Conservation (phyloP, 2,329 filamentous ascomycete genomes). For the Davidsoniella australis region DNA sequence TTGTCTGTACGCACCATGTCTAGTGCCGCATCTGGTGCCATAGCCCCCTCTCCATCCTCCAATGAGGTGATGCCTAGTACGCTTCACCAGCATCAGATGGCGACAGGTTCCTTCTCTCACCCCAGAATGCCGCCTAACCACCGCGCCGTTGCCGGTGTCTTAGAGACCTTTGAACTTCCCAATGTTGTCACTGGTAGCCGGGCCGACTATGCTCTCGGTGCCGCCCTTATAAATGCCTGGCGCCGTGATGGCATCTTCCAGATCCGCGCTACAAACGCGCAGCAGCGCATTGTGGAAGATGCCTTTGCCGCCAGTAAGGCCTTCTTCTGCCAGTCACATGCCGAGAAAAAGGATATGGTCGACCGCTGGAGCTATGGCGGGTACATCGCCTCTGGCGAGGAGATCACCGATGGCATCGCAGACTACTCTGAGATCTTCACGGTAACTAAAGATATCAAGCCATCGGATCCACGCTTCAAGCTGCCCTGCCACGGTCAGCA, state of each 20-base stretch:
- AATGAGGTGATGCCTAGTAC: too few species aligned
- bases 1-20: conserved; percentile 2
- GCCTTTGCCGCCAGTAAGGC: conserved; percentile 22
- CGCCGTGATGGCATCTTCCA: conserved; percentile 29
- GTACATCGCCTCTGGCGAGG: conserved; percentile 32
- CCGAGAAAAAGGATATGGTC: conserved; percentile 26
- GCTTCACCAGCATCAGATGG: too few species aligned
- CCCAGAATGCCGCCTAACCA: conserved; percentile 8
- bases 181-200: conserved; percentile 20
- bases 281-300: conserved; percentile 21
- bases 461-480: conserved; percentile 24
- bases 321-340: conserved; percentile 23
- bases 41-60: neutral
- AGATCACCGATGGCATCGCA: conserved; percentile 29
- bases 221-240: conserved; percentile 26
- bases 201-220: conserved; percentile 22
- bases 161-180: conserved; percentile 28
- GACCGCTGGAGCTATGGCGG: conserved; percentile 29
- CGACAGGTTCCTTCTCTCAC: neutral
- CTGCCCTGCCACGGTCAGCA: conserved; percentile 34
- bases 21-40: neutral
- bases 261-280: conserved; percentile 23
- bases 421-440: conserved; percentile 37
- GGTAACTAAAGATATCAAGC: conserved; percentile 29
- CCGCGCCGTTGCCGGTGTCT: conserved; percentile 11